Conservation (phyloP, 257 asterid genomes). For the Fraxinus anomala region DNA sequence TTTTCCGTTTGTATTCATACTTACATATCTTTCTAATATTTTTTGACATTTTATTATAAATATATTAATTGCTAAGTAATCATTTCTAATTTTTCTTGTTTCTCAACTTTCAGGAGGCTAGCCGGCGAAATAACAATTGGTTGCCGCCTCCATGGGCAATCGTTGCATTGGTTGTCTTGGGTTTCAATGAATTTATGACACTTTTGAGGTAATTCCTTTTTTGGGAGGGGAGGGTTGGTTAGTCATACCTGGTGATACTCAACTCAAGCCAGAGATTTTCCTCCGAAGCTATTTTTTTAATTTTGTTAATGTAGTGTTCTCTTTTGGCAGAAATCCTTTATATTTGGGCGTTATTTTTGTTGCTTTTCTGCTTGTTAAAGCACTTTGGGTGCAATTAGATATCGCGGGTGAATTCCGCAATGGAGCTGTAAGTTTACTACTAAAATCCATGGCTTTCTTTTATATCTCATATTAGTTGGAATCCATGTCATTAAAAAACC, state of each 20-base stretch:
- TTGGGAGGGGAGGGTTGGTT: constrained; percentile 7
- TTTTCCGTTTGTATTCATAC: background rate
- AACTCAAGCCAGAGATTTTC: background rate
- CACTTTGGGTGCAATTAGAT: constrained; percentile 91
- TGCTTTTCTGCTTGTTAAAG: constrained; percentile 60
- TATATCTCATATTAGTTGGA: background rate
- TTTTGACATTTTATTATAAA: constrained; percentile 12
- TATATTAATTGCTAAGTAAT: constrained; percentile 5
- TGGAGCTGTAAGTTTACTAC: constrained; percentile 62
- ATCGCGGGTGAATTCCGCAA: constrained; percentile 63
- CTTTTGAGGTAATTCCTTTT: constrained; percentile 61
- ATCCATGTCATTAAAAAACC: background rate
- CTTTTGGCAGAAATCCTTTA: constrained; percentile 69
- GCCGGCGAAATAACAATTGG: constrained; percentile 74
- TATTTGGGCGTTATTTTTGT: constrained; percentile 68
- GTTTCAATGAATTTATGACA: constrained; percentile 88
- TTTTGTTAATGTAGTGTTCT: constrained; percentile 17
- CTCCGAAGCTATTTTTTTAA: constrained; percentile 17
- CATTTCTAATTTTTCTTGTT: constrained; percentile 14
- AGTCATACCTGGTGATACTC: background rate
- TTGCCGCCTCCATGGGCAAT: constrained; percentile 91
- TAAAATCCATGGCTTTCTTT: background rate
- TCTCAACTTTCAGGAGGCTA: constrained; percentile 65
- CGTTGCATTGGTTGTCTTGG: constrained; percentile 64
- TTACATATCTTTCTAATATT: constrained; percentile 7